Percentiles rank a stretch among this genome's conserved stretches.
These are phyloP conservation scores for Fusarium algeriense DNA, from an alignment of 2,329 filamentous ascomycete species.

Conservation along the genomic window DNA sequence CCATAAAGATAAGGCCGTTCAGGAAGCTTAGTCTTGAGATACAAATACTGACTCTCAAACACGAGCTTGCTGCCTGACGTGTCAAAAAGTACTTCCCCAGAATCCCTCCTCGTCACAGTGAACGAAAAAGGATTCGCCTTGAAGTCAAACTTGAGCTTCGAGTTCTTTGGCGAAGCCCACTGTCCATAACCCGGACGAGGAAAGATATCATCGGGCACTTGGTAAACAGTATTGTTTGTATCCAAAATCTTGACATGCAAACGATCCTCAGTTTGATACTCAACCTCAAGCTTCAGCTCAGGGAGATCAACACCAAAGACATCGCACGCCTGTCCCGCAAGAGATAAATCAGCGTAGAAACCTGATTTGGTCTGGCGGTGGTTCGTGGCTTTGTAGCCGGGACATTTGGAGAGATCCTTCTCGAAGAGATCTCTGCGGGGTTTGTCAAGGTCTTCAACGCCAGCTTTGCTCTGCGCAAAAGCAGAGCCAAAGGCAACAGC, in stretches of 20 bases:
- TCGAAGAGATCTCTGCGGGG: slow-evolving; percentile 37
- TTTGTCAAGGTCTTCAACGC: slow-evolving; percentile 30
- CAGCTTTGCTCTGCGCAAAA: slow-evolving; percentile 37
- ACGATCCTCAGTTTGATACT: slow-evolving; percentile 62
- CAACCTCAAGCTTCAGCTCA: slow-evolving; percentile 72
- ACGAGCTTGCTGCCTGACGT: slow-evolving; percentile 75
- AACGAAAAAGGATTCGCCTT: slow-evolving; percentile 73
- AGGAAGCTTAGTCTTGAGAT: slow-evolving; percentile 77
- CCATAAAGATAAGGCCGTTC: slow-evolving; percentile 79
- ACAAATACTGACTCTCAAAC: slow-evolving; percentile 83
- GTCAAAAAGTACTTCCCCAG: slow-evolving; percentile 72
- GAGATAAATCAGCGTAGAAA: slow-evolving; percentile 75
- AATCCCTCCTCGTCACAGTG: slow-evolving; percentile 60
- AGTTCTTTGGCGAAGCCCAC: slow-evolving; percentile 43
- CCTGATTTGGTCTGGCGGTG: slow-evolving; percentile 64
- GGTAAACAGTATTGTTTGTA: slow-evolving; percentile 75
- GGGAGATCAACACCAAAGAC: slow-evolving; percentile 82
- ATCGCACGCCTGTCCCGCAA: slow-evolving; percentile 80
- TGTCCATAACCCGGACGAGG: slow-evolving; percentile 60
- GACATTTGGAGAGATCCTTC: slow-evolving; percentile 60
- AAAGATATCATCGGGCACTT: slow-evolving; percentile 77
- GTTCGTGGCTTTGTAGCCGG: slow-evolving; percentile 75
- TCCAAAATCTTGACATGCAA: slow-evolving; percentile 80
- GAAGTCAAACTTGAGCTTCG: slow-evolving; percentile 62
- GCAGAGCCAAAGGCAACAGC: slow-evolving; percentile 30